A percentile compares a stretch with the other conserved stretches of the same genome.
Evolutionary conservation across 306 rosid genomes (phyloP).

Genomic region (Hippophae tibetana): DNA sequence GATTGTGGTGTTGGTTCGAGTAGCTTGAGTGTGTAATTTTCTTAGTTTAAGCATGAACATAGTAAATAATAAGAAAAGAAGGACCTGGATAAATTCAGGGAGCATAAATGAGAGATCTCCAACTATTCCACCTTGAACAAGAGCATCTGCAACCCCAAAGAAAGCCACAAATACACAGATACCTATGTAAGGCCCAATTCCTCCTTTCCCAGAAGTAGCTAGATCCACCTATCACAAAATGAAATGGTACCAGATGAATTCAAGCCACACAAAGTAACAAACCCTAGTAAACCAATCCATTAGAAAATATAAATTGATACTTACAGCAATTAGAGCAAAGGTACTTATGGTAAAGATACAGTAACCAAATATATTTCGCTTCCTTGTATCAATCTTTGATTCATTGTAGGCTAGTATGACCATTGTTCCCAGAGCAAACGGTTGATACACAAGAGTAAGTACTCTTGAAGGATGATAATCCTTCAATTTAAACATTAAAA

Average conservation of each 20-base stretch:
- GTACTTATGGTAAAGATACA: slow-evolving; percentile 41
- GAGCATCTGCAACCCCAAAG: slow-evolving; percentile 73
- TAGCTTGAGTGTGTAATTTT: too few relatives aligned
- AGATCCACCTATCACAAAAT: slow-evolving; percentile 43
- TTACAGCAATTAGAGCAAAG: slow-evolving; percentile 59
- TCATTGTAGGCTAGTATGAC: slow-evolving; percentile 47
- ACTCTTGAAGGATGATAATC: slow-evolving; percentile 78
- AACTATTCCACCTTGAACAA: slow-evolving; percentile 72
- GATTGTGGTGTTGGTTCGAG: not conserved
- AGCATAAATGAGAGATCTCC: slow-evolving; percentile 62
- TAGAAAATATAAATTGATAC: slow-evolving; percentile 8
- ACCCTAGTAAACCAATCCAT: not conserved
- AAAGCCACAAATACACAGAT: slow-evolving; percentile 47
- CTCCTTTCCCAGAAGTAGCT: slow-evolving; percentile 60
- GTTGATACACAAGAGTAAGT: slow-evolving; percentile 69
- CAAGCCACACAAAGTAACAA: not conserved
- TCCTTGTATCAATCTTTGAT: slow-evolving; percentile 56
- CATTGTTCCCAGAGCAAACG: slow-evolving; percentile 50
- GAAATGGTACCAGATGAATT: not conserved
- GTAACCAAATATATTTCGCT: slow-evolving; percentile 59
- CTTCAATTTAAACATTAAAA: slow-evolving; percentile 25
- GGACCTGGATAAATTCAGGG: slow-evolving; percentile 74
- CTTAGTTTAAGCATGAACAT: not conserved
- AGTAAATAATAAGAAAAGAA: not conserved
- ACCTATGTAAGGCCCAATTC: slow-evolving; percentile 46